Evolutionary conservation across 192 early-diverging fungal species (phyloP), one percentile per base, ranked within the genome.

Genomic region (Rhizophlyctis rosea): DNA sequence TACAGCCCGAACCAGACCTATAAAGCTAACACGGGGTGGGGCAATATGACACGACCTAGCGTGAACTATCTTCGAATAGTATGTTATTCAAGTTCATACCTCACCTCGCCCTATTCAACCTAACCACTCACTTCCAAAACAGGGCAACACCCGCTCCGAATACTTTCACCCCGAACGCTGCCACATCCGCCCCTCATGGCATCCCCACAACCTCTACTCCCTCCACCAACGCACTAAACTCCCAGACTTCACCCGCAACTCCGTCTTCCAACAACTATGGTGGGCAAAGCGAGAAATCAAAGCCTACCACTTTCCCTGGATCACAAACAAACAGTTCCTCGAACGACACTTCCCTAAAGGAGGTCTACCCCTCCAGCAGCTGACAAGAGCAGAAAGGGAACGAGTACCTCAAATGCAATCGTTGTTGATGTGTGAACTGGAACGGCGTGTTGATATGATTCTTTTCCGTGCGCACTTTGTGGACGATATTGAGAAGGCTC

Each of bases 121-220:
- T n/a, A n/a, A n/a, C n/a, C n/a, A n/a, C n/a, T n/a, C n/a, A n/a
- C n/a, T n/a, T n/a, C n/a, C n/a, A n/a, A n/a, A n/a, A n/a, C n/a
- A n/a, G n/a, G n/a, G n/a, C n/a, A n/a, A n/a, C n/a, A n/a, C n/a
- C n/a, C n/a, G n/a, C n/a, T n/a, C n/a, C n/a, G n/a, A n/a, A n/a
- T n/a, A n/a, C n/a, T n/a, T n/a, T n/a, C n/a, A n/a, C n/a, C n/a
- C n/a, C n/a, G n/a, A n/a, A n/a, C n/a, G n/a, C n/a, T n/a, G n/a
- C n/a, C n/a, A n/a, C n/a, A 80, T 94, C 53, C 89, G 93, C 59
- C 91, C 96, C 92, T 92, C 92, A 36, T 98, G 96, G 96, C 85
- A 94, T 81, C 87, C 87, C 67, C 84, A 87, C 77, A 96, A 95
- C 76, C 80, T 96, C 54, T 96, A 84, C 82, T 90, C 89, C 71